Evolutionary conservation across 768 basidiomycete genomes (phyloP), one percentile per base, ranked within the genome.

Genomic region (Tricholoma sp.): DNA sequence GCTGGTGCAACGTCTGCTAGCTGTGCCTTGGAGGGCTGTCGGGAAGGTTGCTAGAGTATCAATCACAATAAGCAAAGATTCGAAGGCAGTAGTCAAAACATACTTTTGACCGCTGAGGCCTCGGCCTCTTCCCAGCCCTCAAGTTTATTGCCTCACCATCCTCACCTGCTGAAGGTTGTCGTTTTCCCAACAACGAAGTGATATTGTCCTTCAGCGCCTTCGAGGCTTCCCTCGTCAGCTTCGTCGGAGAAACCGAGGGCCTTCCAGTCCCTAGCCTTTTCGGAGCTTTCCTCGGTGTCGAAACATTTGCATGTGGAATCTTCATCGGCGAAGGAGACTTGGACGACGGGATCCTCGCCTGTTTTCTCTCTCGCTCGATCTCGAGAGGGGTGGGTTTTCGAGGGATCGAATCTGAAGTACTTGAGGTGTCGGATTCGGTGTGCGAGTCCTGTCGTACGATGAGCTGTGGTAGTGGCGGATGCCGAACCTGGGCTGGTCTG

Each of bases 191-290:
- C 55, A 90, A 68, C 19, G 81, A 80, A 5, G 83, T 82, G 50
- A 91, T 81, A 58, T 82, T 86, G 61, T 89, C 85, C 59, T 88
- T 81, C 19, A 90, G 72, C 16, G 80, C 85, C 62, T 75, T 80
- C n/a, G 83, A 74, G 22, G 76, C 76, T 50, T 79, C 75, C 50
- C 74, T 71, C 49, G 77, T 74, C 29, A 82, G 74, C 53, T 77
- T 77, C 22, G 76, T 70, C 41, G 74, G 79, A 0, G 79, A 78
- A 11, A 70, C 57, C 11, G 72, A 74, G 24, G 63, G 57, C 43
- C 66, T 55, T 2, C 61, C 54, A 55, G 54, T 62, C 65, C 47
- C 59, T 61, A 24, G 58, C 31, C n/a, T 59, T 3, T 55, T 56
- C 18, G 37, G 61, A 8, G 52, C 47, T 31, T 11, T 29, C 27